phyloP scores from a whole-genome alignment of 305 asterid species.

The Fraxinus greggii region DNA sequence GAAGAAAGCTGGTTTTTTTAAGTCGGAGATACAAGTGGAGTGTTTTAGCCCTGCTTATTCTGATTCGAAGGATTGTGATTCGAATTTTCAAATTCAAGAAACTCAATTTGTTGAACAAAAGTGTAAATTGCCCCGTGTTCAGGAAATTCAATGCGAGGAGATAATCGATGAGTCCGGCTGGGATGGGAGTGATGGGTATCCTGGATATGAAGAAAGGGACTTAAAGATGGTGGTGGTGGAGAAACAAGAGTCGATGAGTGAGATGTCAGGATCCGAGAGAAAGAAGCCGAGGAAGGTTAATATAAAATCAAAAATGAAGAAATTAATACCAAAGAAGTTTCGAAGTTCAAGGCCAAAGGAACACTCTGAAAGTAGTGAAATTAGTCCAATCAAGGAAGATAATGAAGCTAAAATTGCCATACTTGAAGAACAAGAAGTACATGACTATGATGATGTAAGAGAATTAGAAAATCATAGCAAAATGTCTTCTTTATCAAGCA shows the following conservation, averaged over 20 bases:
- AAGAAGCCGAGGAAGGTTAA: slow-evolving; percentile 42
- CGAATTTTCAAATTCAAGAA: slow-evolving; percentile 22
- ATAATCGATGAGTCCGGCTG: slow-evolving; percentile 11
- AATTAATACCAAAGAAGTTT: slow-evolving; percentile 44
- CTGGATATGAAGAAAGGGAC: slow-evolving; percentile 23
- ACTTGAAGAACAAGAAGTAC: slow-evolving; percentile 21
- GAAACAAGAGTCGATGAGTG: slow-evolving; percentile 29
- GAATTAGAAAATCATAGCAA: slow-evolving; percentile 13
- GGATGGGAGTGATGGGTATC: slow-evolving; percentile 17
- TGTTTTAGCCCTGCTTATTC: background rate
- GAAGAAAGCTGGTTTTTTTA: background rate
- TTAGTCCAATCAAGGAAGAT: background rate
- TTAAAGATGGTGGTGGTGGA: slow-evolving; percentile 23
- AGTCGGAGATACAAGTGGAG: background rate
- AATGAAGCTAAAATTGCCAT: background rate
- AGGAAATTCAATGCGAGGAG: slow-evolving; percentile 38
- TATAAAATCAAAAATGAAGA: slow-evolving; percentile 58
- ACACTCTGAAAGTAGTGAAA: slow-evolving; percentile 8
- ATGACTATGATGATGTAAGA: slow-evolving; percentile 8
- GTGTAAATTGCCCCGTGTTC: background rate
- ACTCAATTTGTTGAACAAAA: slow-evolving; percentile 21
- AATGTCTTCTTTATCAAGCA: slow-evolving; percentile 27
- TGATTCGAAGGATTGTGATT: slow-evolving; percentile 7
- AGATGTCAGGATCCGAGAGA: slow-evolving; percentile 28
- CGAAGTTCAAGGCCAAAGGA: slow-evolving; percentile 33